Evolutionary conservation across 1,284 basidiomycete species (phyloP), one percentile per base, ranked within the genome.

Genomic region (Inonotus hispidus): DNA sequence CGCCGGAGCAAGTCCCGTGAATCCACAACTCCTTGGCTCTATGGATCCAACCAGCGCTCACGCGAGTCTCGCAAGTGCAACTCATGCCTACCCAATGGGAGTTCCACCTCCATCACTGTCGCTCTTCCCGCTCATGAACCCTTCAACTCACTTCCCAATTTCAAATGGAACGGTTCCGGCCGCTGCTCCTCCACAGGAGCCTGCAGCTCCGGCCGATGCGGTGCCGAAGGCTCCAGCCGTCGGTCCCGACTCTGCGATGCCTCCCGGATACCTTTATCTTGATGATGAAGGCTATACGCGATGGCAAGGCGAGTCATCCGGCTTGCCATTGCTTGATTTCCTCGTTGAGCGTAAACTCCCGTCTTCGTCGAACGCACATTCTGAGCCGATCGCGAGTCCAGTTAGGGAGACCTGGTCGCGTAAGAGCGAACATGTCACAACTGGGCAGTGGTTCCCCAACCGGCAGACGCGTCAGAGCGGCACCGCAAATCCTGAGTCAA

Each of bases 261-360:
- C 85, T 0, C 85, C 87, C 0, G 88, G 87, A 0, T 92, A 92
- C 69, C 78, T 92, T 21, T 92, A 92, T 69, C 84, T 90, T 61
- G 89, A 92, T 65, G 89, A 92, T 68, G 88, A 91, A 70, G 89
- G 89, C 0, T 88, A 85, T 69, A 89, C 90, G 0, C 77, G 90
- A 60, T 92, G 90, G 90, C 90, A 92, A 75, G 93, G 93, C 37
- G 92, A 94, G 68, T 92, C 92, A 0, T 95, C 92, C 1, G 92
- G 93, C 14, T 80, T 95, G 1, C 93, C 93, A 1, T 80, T 95
- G 13, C 81, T 95, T 32, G 90, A 94, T 69, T 74, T 92, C 7
- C 76, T 95, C 29, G 81, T 92, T 23, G 90, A 92, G 69, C 75
- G 77, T 37, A 78, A 78, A 21, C 59, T 54, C 67, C 68, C 19